Base-by-base conservation (phyloP, 2,329 filamentous ascomycete species). In the Plenodomus biglobosus region DNA sequence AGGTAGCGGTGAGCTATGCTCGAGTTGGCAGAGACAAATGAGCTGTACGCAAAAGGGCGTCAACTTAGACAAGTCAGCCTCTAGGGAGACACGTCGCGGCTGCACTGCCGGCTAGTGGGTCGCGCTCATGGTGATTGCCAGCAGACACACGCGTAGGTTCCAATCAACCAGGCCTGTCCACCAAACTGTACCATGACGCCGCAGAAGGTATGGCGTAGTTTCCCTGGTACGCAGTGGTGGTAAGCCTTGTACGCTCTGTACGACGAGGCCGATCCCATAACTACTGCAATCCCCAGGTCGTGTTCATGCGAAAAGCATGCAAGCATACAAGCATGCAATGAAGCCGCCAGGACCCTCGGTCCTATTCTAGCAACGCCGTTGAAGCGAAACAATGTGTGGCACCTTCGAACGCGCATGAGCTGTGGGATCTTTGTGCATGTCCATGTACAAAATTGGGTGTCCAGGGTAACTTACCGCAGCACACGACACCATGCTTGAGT, bases 31-130 rank as follows among this genome's bases (percentile, higher is more conserved):
- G 17, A 42, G 42, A 38, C 34, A 32, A 16, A 39, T 30, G 20
- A 41, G 22, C 30, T 34, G 42, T 49, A 51, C 50, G 49, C 44
- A 44, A 35, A 38, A 19, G 48, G 44, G 48, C 44, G 44, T 49
- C 52, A 55, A 42, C 36, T 32, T 32, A 44, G 32, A 46, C 45
- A 40, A 46, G 46, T 46, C 42, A 27, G 42, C 35, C 42, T 40
- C 39, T 48, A 47, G 27, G 41, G 46, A 52, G 50, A 56, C 55
- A 58, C 55, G 55, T 56, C 45, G 55, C 50, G 46, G n/a, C 44
- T 46, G 55, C 53, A 44, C 42, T 46, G 40, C 36, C 46, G 48
- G 48, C 39, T 44, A 45, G 53, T 55, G 50, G 53, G 46, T 50
- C 50, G 20, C 30, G 37, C 46, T 39, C 53, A 34, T 18, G 34